Evolutionary conservation across 2,329 filamentous ascomycete genomes (phyloP).

Genomic region (Neoscytalidium dimidiatum): DNA sequence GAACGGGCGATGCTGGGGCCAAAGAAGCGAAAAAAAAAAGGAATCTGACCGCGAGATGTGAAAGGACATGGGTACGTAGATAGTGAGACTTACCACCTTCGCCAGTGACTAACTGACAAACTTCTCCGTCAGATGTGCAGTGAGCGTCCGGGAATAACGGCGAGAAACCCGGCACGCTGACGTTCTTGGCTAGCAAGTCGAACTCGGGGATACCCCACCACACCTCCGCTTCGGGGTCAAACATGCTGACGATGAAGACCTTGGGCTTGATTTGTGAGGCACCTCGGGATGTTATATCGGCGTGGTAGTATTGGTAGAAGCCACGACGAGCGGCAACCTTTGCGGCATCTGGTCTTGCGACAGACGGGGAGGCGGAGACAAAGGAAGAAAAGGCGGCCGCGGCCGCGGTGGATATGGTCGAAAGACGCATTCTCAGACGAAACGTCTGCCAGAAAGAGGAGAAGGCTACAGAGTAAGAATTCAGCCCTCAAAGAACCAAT

Average conservation of each 20-base stretch:
- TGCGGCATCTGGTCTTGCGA: background rate
- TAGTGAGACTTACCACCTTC: constrained; percentile 43
- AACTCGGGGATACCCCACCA: constrained; percentile 62
- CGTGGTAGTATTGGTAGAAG: background rate
- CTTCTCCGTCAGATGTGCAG: constrained; percentile 60
- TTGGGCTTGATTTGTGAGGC: constrained; percentile 58
- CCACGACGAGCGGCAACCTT: background rate
- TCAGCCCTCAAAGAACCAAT: background rate
- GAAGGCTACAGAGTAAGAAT: background rate
- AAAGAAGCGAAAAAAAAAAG: background rate
- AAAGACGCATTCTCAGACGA: constrained; percentile 2
- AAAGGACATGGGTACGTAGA: background rate
- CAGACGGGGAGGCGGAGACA: constrained; percentile 10
- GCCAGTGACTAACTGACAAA: constrained; percentile 71
- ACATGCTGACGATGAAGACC: constrained; percentile 65
- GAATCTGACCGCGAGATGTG: background rate
- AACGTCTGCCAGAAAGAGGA: background rate
- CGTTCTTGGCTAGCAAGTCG: constrained; percentile 58
- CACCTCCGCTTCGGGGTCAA: constrained; percentile 37
- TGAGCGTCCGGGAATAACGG: constrained; percentile 66
- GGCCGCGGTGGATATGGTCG: background rate
- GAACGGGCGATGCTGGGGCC: too few relatives aligned
- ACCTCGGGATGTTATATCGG: background rate
- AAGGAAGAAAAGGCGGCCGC: background rate
- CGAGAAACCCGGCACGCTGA: constrained; percentile 64